Conservation (phyloP, 108 stramenopile genomes). For the Pseudonitzschia delicatissima region DNA sequence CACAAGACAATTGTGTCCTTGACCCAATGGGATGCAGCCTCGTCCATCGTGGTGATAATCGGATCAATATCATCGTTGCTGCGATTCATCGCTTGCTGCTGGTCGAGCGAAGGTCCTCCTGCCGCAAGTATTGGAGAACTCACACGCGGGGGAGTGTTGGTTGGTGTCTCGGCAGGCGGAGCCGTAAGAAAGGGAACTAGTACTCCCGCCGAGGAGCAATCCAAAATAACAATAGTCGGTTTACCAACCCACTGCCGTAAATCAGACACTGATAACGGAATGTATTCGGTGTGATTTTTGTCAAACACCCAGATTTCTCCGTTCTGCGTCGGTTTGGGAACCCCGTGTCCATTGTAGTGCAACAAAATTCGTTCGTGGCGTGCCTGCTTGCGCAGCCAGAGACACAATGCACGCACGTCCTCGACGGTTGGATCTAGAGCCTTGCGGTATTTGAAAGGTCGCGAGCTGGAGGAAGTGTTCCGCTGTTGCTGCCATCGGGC, state of each 20-base stretch:
- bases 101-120: too few relatives aligned
- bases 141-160: slow-evolving; percentile 25
- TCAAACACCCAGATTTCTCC: slow-evolving; percentile 98
- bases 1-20: slow-evolving; percentile 94
- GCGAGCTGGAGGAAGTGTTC: slow-evolving; percentile 11
- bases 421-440: slow-evolving; percentile 95
- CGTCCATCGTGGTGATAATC: slow-evolving; percentile 28
- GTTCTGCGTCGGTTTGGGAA: slow-evolving; percentile 92
- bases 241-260: slow-evolving; percentile 87
- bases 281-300: slow-evolving; percentile 96
- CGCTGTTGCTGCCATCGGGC: slow-evolving; percentile 80
- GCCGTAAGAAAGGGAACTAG: slow-evolving; percentile 84
- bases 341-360: slow-evolving; percentile 99
- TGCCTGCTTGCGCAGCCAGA: slow-evolving; percentile 70
- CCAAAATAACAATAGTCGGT: slow-evolving; percentile 91
- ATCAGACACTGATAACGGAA: slow-evolving; percentile 90
- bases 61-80: slow-evolving; percentile 8
- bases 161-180: slow-evolving; percentile 33
- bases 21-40: slow-evolving; percentile 45
- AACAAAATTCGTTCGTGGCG: slow-evolving; percentile 84
- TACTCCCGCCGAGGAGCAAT: slow-evolving; percentile 90
- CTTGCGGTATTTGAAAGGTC: slow-evolving; percentile 62
- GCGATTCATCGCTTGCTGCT: not conserved
- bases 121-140: not conserved
- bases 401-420: slow-evolving; percentile 81